Evolutionary conservation across 2,329 filamentous ascomycete species (phyloP), one percentile per base, ranked within the genome.

Genomic region (Curvularia verruculosa): DNA sequence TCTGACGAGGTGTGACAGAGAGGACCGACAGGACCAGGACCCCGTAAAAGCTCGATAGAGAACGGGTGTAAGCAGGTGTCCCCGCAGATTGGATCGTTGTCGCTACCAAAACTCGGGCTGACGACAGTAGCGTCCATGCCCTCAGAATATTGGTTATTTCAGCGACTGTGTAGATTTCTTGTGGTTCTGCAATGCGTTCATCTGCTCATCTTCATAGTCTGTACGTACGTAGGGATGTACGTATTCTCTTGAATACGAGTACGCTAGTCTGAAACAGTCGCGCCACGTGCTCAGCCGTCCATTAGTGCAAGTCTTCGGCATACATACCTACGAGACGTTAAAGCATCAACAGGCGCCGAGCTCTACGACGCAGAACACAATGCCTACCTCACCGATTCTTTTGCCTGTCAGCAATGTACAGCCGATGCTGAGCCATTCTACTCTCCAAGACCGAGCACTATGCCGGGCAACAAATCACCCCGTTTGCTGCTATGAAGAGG

Each of bases 401-500:
- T 29, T 37, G 13, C 31, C 5, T 18, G 21, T 18, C 9, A 36
- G 23, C 45, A 10, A 10, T 36, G 45, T 29, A 37, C 21, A 18
- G 21, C 15, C 21, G 13, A 13, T 23, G 2, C 19, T 24, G 13
- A 19, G n/a, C 3, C 19, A 12, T n/a, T 36, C 8, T 21, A 15
- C 29, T 24, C 7, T n/a, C n/a, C 13, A 18, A 13, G n/a, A 21
- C 23, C 5, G 19, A 36, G 13, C 19, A 19, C 24, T 5, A 28
- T 7, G 10, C 23, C 49, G 54, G 36, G 36, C 49, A 21, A 34
- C 41, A 23, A 61, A 56, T 34, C 12, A 13, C 31, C 31, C 12
- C 31, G 4, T 5, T 34, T 34, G 13, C 18, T 48, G 15, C 58
- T 5, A 56, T 49, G n/a, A 64, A 59, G 18, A 63, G n/a, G 8